Base-by-base conservation (phyloP, 495 filamentous ascomycete species). In the Penicillium subrubescens region DNA sequence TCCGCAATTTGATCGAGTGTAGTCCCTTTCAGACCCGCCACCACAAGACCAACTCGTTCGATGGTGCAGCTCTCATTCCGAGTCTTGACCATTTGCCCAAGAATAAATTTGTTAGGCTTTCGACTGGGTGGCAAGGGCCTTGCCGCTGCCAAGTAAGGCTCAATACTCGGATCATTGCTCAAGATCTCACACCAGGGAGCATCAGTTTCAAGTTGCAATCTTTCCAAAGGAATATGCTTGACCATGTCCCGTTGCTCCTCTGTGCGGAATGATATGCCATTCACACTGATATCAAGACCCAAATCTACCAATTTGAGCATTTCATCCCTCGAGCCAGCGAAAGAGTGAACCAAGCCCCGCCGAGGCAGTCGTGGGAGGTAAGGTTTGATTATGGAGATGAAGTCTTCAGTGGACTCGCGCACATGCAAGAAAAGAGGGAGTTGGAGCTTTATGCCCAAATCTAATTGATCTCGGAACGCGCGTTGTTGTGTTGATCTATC, bases 161-260 rank as follows among this genome's bases (percentile, higher is more conserved):
- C 65, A 43, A 73, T 73, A 17, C 58, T 63, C 21, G 67, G 62
- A 57, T 73, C 69, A 7, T 61, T 67, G 10, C 33, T 37, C 53
- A 70, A 21, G 2, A 77, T 59, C 50, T 77, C 73, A 56, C 74
- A 77, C 74, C 74, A 77, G 6, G 74, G 73, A 5, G 74, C 72
- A 66, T 77, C 73, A 1, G 72, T 75, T 56, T 77, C 74, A n/a
- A 77, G 52, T 48, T 77, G 72, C n/a, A 77, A 39, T 29, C 54
- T 71, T 0, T 68, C 62, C 53, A 75, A 31, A 1, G 74, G 72
- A 37, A 77, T 67, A 46, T 61, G 29, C 2, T 67, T 66, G 0
- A 74, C 71, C 74, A 77, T 77, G 3, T 73, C 71, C 52, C 66
- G 23, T 12, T 70, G 67, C 4, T 72, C 74, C 8, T 72, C 69